These are phyloP conservation scores for Metarhizium brunneum DNA, from an alignment of 2,329 filamentous ascomycete genomes.

Conservation along the genomic window DNA sequence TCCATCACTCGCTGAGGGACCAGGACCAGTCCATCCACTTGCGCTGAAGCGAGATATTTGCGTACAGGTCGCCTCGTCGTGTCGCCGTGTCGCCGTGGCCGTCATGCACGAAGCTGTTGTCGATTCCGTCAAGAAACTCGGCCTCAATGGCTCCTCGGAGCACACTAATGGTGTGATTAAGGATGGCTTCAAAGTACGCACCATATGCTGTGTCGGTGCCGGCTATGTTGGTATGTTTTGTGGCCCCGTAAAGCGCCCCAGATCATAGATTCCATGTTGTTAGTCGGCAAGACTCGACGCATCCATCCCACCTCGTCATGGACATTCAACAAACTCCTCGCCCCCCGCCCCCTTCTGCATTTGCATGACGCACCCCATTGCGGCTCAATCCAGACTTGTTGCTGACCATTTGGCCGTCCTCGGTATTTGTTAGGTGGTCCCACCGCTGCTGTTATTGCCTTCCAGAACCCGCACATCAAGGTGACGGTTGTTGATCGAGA, in stretches of 20 bases:
- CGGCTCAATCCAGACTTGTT: background rate
- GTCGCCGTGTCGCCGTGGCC: conserved; percentile 11
- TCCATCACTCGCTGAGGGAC: background rate
- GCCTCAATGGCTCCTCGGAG: conserved; percentile 22
- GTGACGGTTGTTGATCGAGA: conserved; percentile 71
- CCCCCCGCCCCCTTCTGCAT: background rate
- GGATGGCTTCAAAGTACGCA: conserved; percentile 32
- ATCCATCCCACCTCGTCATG: too few species aligned
- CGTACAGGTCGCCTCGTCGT: background rate
- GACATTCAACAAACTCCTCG: too few species aligned
- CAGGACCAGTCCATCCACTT: too few species aligned
- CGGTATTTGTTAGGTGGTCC: conserved; percentile 48
- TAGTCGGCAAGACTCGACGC: too few species aligned
- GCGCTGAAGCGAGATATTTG: too few species aligned
- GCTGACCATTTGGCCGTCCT: background rate
- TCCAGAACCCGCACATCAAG: conserved; percentile 59
- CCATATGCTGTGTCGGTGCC: conserved; percentile 66
- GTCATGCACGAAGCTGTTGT: conserved; percentile 13
- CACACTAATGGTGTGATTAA: conserved; percentile 19
- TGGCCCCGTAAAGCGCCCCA: background rate
- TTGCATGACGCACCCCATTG: background rate
- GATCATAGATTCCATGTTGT: background rate
- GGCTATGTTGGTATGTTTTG: conserved; percentile 62
- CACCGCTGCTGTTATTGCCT: conserved; percentile 65
- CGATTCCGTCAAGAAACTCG: conserved; percentile 21